Evolutionary conservation across 768 basidiomycete species (phyloP).

Genomic region (Suillus bovinus): DNA sequence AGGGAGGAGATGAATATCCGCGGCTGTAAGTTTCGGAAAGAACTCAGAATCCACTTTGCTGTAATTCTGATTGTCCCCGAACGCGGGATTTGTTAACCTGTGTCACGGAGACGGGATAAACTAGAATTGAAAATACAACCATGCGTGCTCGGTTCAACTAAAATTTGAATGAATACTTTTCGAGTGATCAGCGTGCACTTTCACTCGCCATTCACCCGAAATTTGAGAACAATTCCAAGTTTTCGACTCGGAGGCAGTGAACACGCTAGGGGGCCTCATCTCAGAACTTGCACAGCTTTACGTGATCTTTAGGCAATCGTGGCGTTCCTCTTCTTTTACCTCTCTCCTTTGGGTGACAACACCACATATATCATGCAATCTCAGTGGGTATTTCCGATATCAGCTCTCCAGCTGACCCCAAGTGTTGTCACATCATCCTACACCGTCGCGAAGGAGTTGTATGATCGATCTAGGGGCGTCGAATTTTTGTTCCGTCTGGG

Average conservation of each 20-base stretch:
- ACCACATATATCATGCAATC: conserved; percentile 24
- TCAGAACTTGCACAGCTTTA: conserved; percentile 12
- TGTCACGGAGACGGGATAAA: neutral
- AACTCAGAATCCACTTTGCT: conserved; percentile 18
- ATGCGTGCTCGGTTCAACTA: too few relatives aligned
- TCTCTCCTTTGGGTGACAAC: conserved; percentile 12
- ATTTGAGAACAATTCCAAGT: neutral
- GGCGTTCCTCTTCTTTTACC: conserved; percentile 1
- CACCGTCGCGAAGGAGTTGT: conserved; percentile 64
- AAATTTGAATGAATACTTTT: too few relatives aligned
- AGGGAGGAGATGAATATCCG: conserved; percentile 29
- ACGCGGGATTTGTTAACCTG: conserved; percentile 12
- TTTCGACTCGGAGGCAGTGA: neutral
- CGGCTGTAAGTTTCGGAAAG: conserved; percentile 28
- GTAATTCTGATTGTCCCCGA: conserved; percentile 19
- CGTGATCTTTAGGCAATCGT: conserved; percentile 8
- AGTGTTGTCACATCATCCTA: conserved; percentile 48
- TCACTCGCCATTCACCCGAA: neutral
- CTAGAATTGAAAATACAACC: neutral
- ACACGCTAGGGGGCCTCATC: neutral
- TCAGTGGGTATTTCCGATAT: conserved; percentile 75
- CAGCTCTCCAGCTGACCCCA: conserved; percentile 59
- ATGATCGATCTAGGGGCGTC: conserved; percentile 77
- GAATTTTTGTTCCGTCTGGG: conserved; percentile 86
- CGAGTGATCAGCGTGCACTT: neutral